Percentiles rank a stretch among this genome's conserved stretches.
Evolutionary conservation across 2,329 filamentous ascomycete species (phyloP).

Genomic region (Lizonia empirigonia): DNA sequence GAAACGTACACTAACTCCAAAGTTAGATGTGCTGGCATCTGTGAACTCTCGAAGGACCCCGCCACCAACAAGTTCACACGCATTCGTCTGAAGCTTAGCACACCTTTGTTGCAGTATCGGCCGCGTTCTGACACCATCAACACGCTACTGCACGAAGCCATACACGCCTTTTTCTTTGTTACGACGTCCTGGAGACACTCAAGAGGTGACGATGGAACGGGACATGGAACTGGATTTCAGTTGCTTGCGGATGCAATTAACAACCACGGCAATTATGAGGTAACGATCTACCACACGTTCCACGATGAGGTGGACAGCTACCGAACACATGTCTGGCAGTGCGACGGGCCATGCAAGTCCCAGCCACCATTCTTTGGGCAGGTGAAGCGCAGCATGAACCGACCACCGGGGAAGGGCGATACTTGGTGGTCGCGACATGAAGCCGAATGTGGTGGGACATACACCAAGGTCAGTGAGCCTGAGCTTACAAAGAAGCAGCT

Average conservation of each 20-base stretch:
- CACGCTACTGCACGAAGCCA: constrained; percentile 53
- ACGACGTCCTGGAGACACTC: constrained; percentile 52
- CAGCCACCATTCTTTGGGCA: constrained; percentile 52
- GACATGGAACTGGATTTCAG: constrained; percentile 52
- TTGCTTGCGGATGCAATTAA: constrained; percentile 54
- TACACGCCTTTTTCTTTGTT: constrained; percentile 56
- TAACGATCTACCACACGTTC: constrained; percentile 53
- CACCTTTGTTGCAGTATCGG: constrained; percentile 52
- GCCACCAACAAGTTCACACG: constrained; percentile 46
- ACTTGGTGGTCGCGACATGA: constrained; percentile 51
- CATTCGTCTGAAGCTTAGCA: constrained; percentile 52
- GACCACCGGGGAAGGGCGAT: constrained; percentile 50
- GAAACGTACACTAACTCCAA: constrained; percentile 25
- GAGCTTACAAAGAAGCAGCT: constrained; percentile 51
- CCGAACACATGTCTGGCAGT: constrained; percentile 54
- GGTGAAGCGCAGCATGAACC: constrained; percentile 55
- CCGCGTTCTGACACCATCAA: constrained; percentile 52
- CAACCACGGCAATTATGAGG: constrained; percentile 49
- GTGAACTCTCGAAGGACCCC: constrained; percentile 51
- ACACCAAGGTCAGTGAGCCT: constrained; percentile 51
- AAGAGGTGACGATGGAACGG: constrained; percentile 51
- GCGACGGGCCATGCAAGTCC: constrained; percentile 48
- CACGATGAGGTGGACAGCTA: constrained; percentile 55
- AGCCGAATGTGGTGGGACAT: constrained; percentile 50
- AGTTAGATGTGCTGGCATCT: constrained; percentile 52